Evolutionary conservation across 2,329 filamentous ascomycete genomes (phyloP), one percentile per base, ranked within the genome.

Genomic region (Fusarium neocosmosporiellum): DNA sequence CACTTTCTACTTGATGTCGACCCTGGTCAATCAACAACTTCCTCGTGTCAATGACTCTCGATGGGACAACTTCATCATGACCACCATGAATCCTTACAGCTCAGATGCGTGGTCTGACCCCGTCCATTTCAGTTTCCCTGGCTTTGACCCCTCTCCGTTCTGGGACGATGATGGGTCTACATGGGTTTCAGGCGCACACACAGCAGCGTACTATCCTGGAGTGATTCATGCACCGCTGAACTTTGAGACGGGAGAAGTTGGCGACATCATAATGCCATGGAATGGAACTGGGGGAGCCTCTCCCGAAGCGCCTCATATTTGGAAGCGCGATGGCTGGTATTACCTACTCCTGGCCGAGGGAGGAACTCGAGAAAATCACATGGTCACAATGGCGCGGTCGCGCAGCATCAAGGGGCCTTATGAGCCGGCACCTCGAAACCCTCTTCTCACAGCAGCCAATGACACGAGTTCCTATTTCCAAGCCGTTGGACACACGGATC

Each of bases 311-410:
- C 84, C 85, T 5, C 85, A 87, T 62, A 78, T 86, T 9, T 84
- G 83, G 71, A 84, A 83, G 66, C 82, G 81, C 11, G 84, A 83
- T 31, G 80, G 78, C 1, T 87, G 81, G 59, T 88, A 85, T 67
- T 88, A 87, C 61, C 80, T 88, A 16, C 79, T 87, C 41, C 84
- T 86, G 1, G 85, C 86, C 0, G 85, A 88, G 71, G 84, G 84
- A 0, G 87, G 86, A 1, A 88, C 86, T 3, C 79, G 78, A 36
- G 78, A 76, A 5, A 75, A 82, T 20, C 85, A 87, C 58, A 80
- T 80, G 63, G 79, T 84, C 34, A 85, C 81, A 2, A 84, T 87
- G 54, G 85, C 85, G 1, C 81, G 85, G 4, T 81, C 84, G 0
- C 75, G 71, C 6, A 71, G 77, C 36, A 73, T 86, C 5, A 79